Conservation (phyloP, 768 basidiomycete species). For the Lentinula detonsa region DNA sequence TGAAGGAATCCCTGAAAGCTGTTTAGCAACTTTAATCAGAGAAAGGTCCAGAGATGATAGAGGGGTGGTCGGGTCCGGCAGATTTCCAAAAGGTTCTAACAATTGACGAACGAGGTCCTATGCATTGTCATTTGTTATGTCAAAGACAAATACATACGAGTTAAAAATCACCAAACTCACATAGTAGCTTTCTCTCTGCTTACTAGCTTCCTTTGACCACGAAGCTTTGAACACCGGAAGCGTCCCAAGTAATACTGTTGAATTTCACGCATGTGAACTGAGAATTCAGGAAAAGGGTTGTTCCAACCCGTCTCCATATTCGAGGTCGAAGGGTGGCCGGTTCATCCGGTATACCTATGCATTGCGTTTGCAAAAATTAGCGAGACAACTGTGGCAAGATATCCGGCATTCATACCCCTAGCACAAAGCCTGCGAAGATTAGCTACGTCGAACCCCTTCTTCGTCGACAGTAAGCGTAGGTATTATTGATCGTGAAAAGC, state of each 20-base stretch:
- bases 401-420: conserved; percentile 39
- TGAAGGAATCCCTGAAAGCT: conserved; percentile 49
- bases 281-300: not conserved
- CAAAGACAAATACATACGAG: not conserved
- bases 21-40: conserved; percentile 44
- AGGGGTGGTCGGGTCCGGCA: conserved; percentile 35
- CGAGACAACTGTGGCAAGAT: not conserved
- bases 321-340: conserved; percentile 73
- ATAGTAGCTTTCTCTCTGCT: conserved; percentile 69
- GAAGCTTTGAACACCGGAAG: conserved; percentile 49
- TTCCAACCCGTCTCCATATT: conserved; percentile 61
- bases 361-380: not conserved
- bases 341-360: conserved; percentile 63
- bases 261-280: conserved; percentile 6
- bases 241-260: conserved; percentile 58
- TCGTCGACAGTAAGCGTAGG: conserved; percentile 18
- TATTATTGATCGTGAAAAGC: not conserved
- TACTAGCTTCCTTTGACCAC: conserved; percentile 52
- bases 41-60: conserved; percentile 38
- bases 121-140: conserved; percentile 7
- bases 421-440: conserved; percentile 52
- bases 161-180: conserved; percentile 43
- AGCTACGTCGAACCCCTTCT: conserved; percentile 46
- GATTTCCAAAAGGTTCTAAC: conserved; percentile 43
- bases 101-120: conserved; percentile 69